Percentiles rank a stretch among this genome's conserved stretches.
Evolutionary conservation across 257 asterid genomes (phyloP).

Genomic region (Nicotiana attenuata): DNA sequence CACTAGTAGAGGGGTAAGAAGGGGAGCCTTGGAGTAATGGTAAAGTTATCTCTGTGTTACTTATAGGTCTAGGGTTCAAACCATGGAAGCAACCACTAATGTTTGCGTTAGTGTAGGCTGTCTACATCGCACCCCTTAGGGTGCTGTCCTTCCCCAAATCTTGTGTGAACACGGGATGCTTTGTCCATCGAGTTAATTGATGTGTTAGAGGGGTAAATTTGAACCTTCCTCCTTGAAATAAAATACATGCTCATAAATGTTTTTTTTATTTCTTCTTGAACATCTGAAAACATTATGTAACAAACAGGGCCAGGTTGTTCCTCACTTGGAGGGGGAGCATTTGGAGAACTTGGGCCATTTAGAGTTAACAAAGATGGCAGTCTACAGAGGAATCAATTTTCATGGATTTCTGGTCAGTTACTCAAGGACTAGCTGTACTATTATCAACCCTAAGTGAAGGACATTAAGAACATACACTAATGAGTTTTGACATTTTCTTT

Average conservation of each 20-base stretch:
- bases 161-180: too few relatives aligned
- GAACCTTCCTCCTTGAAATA: neutral
- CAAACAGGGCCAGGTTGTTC: constrained; percentile 18
- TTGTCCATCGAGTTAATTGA: too few relatives aligned
- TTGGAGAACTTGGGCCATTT: constrained; percentile 21
- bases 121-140: too few relatives aligned
- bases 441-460: neutral
- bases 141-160: too few relatives aligned
- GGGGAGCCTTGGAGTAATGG: too few relatives aligned
- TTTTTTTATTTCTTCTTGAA: neutral
- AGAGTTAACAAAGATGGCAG: constrained; percentile 14
- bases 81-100: too few relatives aligned
- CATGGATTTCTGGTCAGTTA: constrained; percentile 18
- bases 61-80: too few relatives aligned
- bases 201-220: too few relatives aligned
- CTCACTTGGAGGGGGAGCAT: constrained; percentile 20
- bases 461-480: neutral
- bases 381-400: constrained; percentile 7
- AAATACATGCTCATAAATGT: neutral
- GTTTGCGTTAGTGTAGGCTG: too few relatives aligned
- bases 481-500: neutral
- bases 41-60: too few relatives aligned
- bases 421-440: too few relatives aligned
- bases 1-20: too few relatives aligned
- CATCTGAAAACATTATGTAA: neutral